Base-by-base conservation (phyloP, 305 asterid genomes). In the Fraxinus albicans region DNA sequence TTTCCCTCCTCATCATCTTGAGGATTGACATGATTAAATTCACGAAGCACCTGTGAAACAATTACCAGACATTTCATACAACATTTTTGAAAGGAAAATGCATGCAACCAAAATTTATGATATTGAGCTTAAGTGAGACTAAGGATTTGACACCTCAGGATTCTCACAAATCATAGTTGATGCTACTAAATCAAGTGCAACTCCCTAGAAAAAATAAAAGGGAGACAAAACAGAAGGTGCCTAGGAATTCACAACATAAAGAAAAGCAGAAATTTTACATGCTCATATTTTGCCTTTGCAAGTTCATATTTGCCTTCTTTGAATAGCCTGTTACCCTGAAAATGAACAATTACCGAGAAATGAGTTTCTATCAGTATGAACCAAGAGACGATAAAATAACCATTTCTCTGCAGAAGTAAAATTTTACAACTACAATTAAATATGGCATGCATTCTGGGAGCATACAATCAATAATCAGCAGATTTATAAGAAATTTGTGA, bases 261-360 rank as follows among this genome's bases (percentile, higher is more conserved):
- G 81, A 83, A 77, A 29, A 67, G 70, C 42, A 27, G 81, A 76
- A 65, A 81, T 36, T 44, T 12, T 85, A 86, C 99, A 92, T 96
- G 97, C 85, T 96, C 99, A 83, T 95, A 97, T 89, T 95, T 97
- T 63, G 98, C 94, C 88, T 94, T 97, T 13, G 98, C 98, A 83
- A 97, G 97, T 80, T 92, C 98, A 87, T 84, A 95, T 87, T 95
- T 97, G 86, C 94, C 97, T 89, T 97, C 97, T 87, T 94, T 93
- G 90, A 97, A 97, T 82, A 97, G 93, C 91, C 98, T 91, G 91
- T 97, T 97, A 82, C 99, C 99, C 98, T 97, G 97, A 88, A 58
- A 86, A 92, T 81, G 42, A 53, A 85, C 67, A 82, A 55, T 77
- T 2, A 70, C 19, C 3, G 80, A 69, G 12, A 31, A 80, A 72